Base-by-base conservation (phyloP, 495 filamentous ascomycete species). In the Cercophora sp. region DNA sequence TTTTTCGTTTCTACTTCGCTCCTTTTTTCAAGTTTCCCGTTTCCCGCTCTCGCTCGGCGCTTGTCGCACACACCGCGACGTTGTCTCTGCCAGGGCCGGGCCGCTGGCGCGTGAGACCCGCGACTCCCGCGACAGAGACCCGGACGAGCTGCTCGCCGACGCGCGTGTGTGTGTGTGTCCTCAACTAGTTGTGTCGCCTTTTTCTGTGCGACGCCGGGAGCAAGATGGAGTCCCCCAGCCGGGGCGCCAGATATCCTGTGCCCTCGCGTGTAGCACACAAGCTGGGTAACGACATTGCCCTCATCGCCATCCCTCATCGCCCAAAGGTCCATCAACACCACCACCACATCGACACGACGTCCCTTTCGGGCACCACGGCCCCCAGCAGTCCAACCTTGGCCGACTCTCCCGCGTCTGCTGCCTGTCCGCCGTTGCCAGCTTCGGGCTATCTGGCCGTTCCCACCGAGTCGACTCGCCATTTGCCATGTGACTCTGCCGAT, bases 261-360 rank as follows among this genome's bases (percentile, higher is more conserved):
- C 51, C 55, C 43, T 53, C 55, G 53, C 63, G 60, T 42, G 63
- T 66, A 48, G 54, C 60, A 66, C 60, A 59, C 40, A 66, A 66
- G 55, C 50, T 63, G 22, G 57, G 37, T 57, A 49, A 37, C 51
- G 54, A 56, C 47, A 55, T 31, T 15, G 35, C 55, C 56, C 29
- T 48, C 46, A 49, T 63, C n/a, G n/a, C n/a, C n/a, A n/a, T n/a
- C n/a, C n/a, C n/a, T n/a, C n/a, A n/a, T n/a, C n/a, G n/a, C n/a
- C n/a, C n/a, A n/a, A n/a, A n/a, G n/a, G n/a, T n/a, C n/a, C n/a
- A n/a, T n/a, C n/a, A n/a, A n/a, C n/a, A n/a, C n/a, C 39, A 18
- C 32, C 55, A 16, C 18, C 62, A 29, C 32, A 41, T 44, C 48
- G 61, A 63, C 29, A 56, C 60, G 13, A 36, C 62, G 24, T 63